Evolutionary conservation across 371 early-diverging fungal species (phyloP).

Genomic region (Lichtheimia hyalospora): DNA sequence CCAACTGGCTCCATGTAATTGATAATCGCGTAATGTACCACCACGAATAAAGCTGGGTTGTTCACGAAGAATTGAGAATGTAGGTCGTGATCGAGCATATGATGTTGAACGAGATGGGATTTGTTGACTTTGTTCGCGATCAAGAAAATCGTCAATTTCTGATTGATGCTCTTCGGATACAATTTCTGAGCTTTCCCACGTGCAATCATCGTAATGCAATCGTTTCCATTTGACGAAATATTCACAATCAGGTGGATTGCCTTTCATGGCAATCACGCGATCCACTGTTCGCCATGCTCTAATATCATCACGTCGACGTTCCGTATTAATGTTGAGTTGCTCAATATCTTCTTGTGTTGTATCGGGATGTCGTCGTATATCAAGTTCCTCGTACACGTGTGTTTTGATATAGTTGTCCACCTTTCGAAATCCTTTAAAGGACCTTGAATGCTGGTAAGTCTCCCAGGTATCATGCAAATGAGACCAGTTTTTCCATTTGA

Average conservation of each 20-base stretch:
- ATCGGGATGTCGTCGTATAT: conserved; percentile 66
- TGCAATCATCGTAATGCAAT: conserved; percentile 84
- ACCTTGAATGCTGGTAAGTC: conserved; percentile 56
- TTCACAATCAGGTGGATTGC: conserved; percentile 53
- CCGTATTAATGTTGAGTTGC: conserved; percentile 78
- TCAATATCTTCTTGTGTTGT: conserved; percentile 86
- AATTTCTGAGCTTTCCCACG: conserved; percentile 84
- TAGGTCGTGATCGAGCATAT: conserved; percentile 62
- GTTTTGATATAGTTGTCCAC: conserved; percentile 85
- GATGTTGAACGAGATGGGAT: conserved; percentile 73
- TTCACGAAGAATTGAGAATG: conserved; percentile 71
- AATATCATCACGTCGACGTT: conserved; percentile 80
- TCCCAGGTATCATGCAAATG: conserved; percentile 96
- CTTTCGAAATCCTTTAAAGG: conserved; percentile 86
- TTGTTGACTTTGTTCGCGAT: conserved; percentile 68
- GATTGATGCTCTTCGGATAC: conserved; percentile 65
- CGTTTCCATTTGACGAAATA: conserved; percentile 94
- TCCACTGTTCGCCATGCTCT: conserved; percentile 88
- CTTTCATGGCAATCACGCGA: conserved; percentile 78
- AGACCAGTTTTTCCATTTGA: conserved; percentile 94
- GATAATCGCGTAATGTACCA: conserved; percentile 96
- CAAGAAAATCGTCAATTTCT: conserved; percentile 85
- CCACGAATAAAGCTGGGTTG: conserved; percentile 87
- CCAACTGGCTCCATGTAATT: conserved; percentile 98
- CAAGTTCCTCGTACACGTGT: conserved; percentile 60